phyloP scores from a whole-genome alignment of 176 grass and related monocot genomes.

The Ensete ventricosum region DNA sequence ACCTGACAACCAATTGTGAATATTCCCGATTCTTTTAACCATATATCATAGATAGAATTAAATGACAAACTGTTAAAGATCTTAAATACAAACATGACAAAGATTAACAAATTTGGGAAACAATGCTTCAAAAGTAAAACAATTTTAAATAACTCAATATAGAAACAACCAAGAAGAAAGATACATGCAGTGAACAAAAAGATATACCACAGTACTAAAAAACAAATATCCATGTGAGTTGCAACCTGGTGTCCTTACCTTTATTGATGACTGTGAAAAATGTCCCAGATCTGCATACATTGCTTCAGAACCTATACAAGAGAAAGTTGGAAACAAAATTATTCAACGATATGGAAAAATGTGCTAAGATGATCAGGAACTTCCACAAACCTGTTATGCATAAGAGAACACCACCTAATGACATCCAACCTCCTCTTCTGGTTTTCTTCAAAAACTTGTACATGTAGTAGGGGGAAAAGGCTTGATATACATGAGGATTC shows the following conservation, averaged over 20 bases:
- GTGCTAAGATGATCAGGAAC: not conserved
- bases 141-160: not conserved
- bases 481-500: constrained; percentile 72
- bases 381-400: constrained; percentile 70
- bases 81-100: too few relatives aligned
- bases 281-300: constrained; percentile 97
- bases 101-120: too few relatives aligned
- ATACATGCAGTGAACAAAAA: not conserved
- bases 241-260: constrained; percentile 23
- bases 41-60: too few relatives aligned
- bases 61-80: too few relatives aligned
- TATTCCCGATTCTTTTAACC: too few relatives aligned
- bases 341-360: not conserved
- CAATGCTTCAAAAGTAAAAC: too few relatives aligned
- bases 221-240: constrained; percentile 2
- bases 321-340: not conserved
- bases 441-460: constrained; percentile 86
- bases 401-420: constrained; percentile 80
- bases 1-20: too few relatives aligned
- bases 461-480: constrained; percentile 70
- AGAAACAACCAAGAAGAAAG: not conserved
- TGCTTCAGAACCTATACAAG: constrained; percentile 69
- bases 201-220: not conserved
- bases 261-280: constrained; percentile 80
- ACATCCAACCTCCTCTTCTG: constrained; percentile 66